These are phyloP conservation scores for Colletotrichum agaves DNA, from an alignment of 2,329 filamentous ascomycete genomes.

Conservation along the genomic window DNA sequence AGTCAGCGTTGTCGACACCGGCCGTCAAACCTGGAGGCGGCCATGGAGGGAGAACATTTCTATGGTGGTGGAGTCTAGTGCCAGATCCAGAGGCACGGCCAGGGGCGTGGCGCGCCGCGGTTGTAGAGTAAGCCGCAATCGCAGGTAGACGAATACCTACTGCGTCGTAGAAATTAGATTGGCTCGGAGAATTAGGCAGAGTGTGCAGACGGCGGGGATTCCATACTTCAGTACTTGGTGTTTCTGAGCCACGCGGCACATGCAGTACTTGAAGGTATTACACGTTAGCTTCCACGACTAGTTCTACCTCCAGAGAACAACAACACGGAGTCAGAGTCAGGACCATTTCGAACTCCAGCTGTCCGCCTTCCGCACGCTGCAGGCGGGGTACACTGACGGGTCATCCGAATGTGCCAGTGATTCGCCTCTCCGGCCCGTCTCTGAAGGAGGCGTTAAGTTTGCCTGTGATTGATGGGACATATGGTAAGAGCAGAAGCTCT, in stretches of 20 bases:
- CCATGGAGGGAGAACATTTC: not conserved
- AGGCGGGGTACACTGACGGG: not conserved
- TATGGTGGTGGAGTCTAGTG: slow-evolving; percentile 12
- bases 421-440: not conserved
- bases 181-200: not conserved
- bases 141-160: not conserved
- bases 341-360: no score
- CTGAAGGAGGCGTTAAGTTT: not conserved
- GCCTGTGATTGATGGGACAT: no score
- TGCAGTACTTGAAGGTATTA: no score
- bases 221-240: no score
- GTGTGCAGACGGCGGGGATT: no score
- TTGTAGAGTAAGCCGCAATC: slow-evolving; percentile 29
- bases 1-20: no score
- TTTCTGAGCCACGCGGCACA: no score
- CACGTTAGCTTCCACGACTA: no score
- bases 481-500: not conserved
- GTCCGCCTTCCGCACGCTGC: no score
- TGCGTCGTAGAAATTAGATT: not conserved
- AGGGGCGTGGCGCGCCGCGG: slow-evolving; percentile 15
- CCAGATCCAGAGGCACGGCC: slow-evolving; percentile 17
- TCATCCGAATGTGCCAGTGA: not conserved
- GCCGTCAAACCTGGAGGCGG: no score
- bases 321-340: no score
- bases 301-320: no score